Evolutionary conservation across 108 stramenopile genomes (phyloP).

Genomic region (Nitzschia sp.): DNA sequence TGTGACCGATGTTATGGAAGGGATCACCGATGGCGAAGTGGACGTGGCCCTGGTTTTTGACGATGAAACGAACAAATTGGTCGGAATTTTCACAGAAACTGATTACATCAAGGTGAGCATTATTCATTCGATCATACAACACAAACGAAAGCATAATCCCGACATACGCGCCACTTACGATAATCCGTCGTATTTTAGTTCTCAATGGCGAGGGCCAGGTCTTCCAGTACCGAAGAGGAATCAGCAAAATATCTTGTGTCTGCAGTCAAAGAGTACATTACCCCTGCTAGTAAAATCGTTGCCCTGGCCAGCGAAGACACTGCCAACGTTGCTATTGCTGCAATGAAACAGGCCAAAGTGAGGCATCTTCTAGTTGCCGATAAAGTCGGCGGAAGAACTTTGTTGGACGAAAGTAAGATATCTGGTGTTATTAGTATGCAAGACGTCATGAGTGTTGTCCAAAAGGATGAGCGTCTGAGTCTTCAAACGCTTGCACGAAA

Average conservation of each 20-base stretch:
- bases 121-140: no score
- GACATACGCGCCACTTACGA: no score
- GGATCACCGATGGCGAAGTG: slow-evolving; percentile 43
- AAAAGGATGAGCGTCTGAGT: slow-evolving; percentile 77
- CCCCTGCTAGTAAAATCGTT: slow-evolving; percentile 58
- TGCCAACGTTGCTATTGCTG: slow-evolving; percentile 74
- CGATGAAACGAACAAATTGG: slow-evolving; percentile 45
- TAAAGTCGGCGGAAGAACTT: slow-evolving; percentile 31
- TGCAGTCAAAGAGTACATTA: slow-evolving; percentile 69
- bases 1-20: slow-evolving; percentile 81
- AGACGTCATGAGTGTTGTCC: slow-evolving; percentile 76
- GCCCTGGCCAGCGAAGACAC: slow-evolving; percentile 52
- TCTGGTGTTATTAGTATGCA: slow-evolving; percentile 80
- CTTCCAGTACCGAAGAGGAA: slow-evolving; percentile 61
- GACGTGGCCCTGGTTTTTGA: slow-evolving; percentile 79
- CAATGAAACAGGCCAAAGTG: slow-evolving; percentile 71
- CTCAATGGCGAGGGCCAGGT: slow-evolving; percentile 59
- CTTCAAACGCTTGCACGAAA: slow-evolving; percentile 61
- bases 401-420: slow-evolving; percentile 33
- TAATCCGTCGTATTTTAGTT: slow-evolving; percentile 42
- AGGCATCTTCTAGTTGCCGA: slow-evolving; percentile 75
- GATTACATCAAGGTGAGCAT: slow-evolving; percentile 80
- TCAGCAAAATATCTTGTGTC: slow-evolving; percentile 69
- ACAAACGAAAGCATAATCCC: no score
- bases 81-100: slow-evolving; percentile 91